phyloP scores from a whole-genome alignment of 352 stramenopile genomes.

The Phytophthora tentaculata region DNA sequence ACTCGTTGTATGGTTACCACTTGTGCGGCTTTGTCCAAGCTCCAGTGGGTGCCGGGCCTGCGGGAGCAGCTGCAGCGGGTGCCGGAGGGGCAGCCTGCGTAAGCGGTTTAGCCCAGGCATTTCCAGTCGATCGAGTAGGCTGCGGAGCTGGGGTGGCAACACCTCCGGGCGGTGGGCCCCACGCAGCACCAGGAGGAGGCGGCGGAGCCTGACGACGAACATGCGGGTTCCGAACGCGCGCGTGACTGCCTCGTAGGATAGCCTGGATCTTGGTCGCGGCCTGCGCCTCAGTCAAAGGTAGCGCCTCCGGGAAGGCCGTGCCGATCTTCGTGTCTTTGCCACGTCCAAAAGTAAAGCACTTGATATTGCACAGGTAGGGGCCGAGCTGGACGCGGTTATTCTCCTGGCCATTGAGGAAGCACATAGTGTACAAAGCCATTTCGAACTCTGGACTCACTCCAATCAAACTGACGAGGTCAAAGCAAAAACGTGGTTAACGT shows the following conservation, averaged over 20 bases:
- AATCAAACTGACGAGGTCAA: constrained; percentile 75
- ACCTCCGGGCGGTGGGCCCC: constrained; percentile 47
- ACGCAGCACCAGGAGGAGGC: constrained; percentile 40
- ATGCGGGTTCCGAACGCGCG: constrained; percentile 40
- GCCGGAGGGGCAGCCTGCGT: constrained; percentile 15
- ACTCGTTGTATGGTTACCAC: constrained; percentile 33
- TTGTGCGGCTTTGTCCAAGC: constrained; percentile 76
- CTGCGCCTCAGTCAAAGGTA: constrained; percentile 74
- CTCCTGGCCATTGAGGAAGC: constrained; percentile 92
- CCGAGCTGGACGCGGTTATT: constrained; percentile 88
- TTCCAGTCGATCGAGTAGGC: constrained; percentile 23
- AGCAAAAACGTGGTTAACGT: not conserved
- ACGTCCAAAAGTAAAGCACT: constrained; percentile 87
- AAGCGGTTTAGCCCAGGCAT: constrained; percentile 44
- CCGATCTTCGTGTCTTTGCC: constrained; percentile 82
- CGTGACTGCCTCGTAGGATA: constrained; percentile 54
- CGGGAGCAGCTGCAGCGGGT: constrained; percentile 7
- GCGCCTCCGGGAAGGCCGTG: constrained; percentile 78
- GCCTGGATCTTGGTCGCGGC: constrained; percentile 82
- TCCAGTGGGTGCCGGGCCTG: constrained; percentile 29
- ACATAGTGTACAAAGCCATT: constrained; percentile 96
- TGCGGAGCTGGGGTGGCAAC: constrained; percentile 24
- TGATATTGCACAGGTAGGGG: constrained; percentile 90
- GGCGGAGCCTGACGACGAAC: constrained; percentile 39
- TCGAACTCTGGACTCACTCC: constrained; percentile 96